Conservation (phyloP, 2,329 filamentous ascomycete genomes). For the Domatiomyces catenatus region DNA sequence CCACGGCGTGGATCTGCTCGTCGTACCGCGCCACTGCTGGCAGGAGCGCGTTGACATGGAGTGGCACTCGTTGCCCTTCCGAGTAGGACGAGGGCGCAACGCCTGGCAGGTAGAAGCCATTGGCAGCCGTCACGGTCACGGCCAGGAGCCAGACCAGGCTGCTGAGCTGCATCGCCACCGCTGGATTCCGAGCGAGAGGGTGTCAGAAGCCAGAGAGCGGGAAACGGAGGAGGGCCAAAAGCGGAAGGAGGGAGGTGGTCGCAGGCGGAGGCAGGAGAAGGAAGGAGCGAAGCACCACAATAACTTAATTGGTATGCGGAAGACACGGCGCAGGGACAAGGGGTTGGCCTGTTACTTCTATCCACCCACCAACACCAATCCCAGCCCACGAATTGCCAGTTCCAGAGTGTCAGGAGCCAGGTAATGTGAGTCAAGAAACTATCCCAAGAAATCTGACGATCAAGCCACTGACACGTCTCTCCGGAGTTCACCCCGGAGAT, state of each 20-base stretch:
- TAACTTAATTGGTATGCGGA: neutral
- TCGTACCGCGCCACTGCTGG: constrained; percentile 65
- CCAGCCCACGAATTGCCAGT: neutral
- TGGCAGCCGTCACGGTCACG: neutral
- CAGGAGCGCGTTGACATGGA: constrained; percentile 85
- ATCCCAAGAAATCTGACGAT: no score
- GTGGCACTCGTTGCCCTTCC: constrained; percentile 59
- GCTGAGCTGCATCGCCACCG: neutral
- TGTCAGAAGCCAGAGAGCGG: neutral
- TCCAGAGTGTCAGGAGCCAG: neutral
- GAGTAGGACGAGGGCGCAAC: constrained; percentile 90
- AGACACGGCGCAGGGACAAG: neutral
- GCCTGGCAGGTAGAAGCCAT: constrained; percentile 89
- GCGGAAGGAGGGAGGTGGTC: neutral
- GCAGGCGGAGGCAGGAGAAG: neutral
- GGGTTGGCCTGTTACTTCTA: neutral
- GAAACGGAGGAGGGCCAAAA: neutral
- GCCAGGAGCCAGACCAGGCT: neutral
- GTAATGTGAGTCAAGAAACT: neutral
- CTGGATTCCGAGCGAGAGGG: neutral
- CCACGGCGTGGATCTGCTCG: constrained; percentile 72
- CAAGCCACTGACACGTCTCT: no score
- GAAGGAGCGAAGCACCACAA: no score
- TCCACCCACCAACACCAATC: neutral
- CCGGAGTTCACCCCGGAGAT: no score